Percentiles rank a stretch among this genome's conserved stretches.
These are phyloP conservation scores for Fusarium gaditjirri DNA, from an alignment of 2,329 filamentous ascomycete genomes.

Conservation along the genomic window DNA sequence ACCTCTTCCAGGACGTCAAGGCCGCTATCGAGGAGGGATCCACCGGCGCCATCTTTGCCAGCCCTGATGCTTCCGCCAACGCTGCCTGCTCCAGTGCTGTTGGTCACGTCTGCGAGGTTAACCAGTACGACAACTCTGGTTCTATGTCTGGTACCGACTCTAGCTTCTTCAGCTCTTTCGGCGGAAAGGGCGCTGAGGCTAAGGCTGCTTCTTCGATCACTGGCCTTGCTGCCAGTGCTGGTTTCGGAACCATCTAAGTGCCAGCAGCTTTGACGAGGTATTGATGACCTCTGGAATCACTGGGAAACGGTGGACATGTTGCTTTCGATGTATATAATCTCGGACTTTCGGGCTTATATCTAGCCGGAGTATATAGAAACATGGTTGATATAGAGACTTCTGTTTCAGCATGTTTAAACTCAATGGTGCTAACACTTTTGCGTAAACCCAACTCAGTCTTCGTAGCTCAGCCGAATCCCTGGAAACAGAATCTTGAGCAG, in stretches of 20 bases:
- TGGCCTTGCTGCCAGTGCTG: slow-evolving; percentile 54
- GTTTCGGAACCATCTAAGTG: slow-evolving; percentile 56
- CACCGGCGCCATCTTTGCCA: slow-evolving; percentile 49
- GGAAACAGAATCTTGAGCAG: background rate
- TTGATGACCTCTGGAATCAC: background rate
- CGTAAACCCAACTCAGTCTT: too few relatives aligned
- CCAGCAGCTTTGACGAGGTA: background rate
- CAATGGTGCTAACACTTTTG: fast-evolving
- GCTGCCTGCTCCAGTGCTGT: slow-evolving; percentile 56
- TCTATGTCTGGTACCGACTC: slow-evolving; percentile 55
- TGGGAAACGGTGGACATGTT: background rate
- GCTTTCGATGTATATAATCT: slow-evolving; percentile 19
- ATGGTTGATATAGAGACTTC: slow-evolving; percentile 1
- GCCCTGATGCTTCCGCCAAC: slow-evolving; percentile 49
- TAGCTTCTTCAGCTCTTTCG: slow-evolving; percentile 60
- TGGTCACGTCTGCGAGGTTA: slow-evolving; percentile 61
- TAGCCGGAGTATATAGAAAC: background rate
- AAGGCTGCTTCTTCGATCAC: slow-evolving; percentile 47
- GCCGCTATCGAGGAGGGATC: slow-evolving; percentile 51
- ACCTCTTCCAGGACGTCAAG: slow-evolving; percentile 65
- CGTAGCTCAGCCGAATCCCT: too few relatives aligned
- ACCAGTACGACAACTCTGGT: slow-evolving; percentile 57
- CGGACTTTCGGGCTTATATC: background rate
- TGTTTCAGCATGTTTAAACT: background rate
- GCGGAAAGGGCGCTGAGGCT: slow-evolving; percentile 62